Conservation (phyloP, 495 filamentous ascomycete genomes). For the Aspergillus affinis region DNA sequence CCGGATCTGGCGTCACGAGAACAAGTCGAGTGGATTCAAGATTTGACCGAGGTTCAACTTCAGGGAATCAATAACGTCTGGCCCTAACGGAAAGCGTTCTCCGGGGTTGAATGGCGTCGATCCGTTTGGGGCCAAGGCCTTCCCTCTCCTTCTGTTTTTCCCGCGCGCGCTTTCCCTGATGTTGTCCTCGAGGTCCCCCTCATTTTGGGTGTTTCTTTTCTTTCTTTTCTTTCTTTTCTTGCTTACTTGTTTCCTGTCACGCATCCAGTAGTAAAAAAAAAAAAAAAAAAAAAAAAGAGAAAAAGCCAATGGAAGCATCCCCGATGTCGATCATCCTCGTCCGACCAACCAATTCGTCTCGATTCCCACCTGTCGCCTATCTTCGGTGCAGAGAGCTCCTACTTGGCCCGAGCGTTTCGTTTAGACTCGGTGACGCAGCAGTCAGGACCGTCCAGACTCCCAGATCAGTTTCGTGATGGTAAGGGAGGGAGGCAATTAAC, state of each 20-base stretch:
- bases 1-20: not conserved
- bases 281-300: not conserved
- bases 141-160: not conserved
- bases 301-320: not conserved
- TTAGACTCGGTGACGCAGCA: not conserved
- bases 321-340: not conserved
- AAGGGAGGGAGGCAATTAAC: slow-evolving; percentile 12
- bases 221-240: not conserved
- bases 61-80: not conserved
- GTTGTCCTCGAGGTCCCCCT: too few species aligned
- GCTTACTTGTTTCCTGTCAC: not conserved
- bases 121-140: slow-evolving; percentile 6
- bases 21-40: not conserved
- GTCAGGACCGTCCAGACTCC: not conserved
- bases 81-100: slow-evolving; percentile 19
- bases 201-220: not conserved
- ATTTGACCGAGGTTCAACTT: slow-evolving; percentile 2
- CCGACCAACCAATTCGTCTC: not conserved
- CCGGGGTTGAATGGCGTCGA: slow-evolving; percentile 12
- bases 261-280: not conserved
- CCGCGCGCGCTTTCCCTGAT: not conserved
- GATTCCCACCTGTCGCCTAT: slow-evolving; percentile 12
- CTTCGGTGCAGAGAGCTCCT: slow-evolving; percentile 4
- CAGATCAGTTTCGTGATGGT: not conserved
- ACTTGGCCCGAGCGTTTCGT: not conserved